Evolutionary conservation across 2,329 filamentous ascomycete species (phyloP), one percentile per base, ranked within the genome.

Genomic region (Rutstroemia sp.): DNA sequence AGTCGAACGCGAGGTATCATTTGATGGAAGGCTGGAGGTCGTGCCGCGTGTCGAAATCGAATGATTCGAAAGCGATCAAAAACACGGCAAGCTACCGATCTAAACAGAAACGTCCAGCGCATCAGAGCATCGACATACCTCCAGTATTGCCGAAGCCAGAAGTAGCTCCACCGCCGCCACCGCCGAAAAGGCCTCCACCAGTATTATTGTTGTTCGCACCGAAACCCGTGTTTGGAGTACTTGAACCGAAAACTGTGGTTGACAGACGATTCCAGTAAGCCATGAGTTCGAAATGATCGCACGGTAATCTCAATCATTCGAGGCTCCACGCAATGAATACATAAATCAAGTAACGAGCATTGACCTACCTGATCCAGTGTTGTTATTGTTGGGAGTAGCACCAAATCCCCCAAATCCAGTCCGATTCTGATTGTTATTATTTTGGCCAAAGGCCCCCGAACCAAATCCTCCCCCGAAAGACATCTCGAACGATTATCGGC

Each of bases 371-470:
- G 66, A 67, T 62, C 64, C 68, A 23, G 66, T 66, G 49, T 65
- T 58, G 30, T 62, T 61, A 53, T 56, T 66, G 51, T 64, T 58
- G 30, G 63, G 61, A 54, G 56, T 65, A 54, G 67, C 59, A 57
- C 71, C 73, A 66, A 71, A 85, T 46, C 81, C 82, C 63, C 80
- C 80, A 70, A 87, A 87, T 21, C 73, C 75, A 64, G 65, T 71
- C 63, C 67, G 76, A 71, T 74, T 70, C 64, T 73, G 61, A 51
- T 67, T 66, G 50, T 72, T 73, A 68, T 78, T 82, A 61, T 77
- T 78, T 67, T 78, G 76, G 72, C 81, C 81, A 72, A 86, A 86
- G 75, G 81, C 78, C 65, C 75, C 73, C 68, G 77, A 76, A 44
- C 52, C 52, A 55, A 55, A 55, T 50, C 25, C 54, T 60, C 76